These are phyloP conservation scores for Penicillium herquei DNA, from an alignment of 495 filamentous ascomycete genomes.

Conservation along the genomic window DNA sequence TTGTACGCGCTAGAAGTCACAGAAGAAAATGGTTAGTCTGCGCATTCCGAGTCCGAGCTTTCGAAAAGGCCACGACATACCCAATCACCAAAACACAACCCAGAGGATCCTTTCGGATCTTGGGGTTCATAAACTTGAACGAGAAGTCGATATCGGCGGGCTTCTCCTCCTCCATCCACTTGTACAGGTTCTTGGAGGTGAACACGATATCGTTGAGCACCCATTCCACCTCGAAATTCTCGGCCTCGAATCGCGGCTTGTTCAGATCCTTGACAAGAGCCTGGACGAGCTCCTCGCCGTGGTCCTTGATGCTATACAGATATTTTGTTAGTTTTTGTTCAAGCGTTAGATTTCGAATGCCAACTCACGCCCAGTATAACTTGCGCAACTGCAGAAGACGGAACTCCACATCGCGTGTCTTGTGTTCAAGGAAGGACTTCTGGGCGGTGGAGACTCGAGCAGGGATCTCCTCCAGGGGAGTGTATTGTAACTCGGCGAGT, in stretches of 20 bases:
- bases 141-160: slow-evolving; percentile 65
- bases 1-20: slow-evolving; percentile 67
- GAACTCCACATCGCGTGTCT: slow-evolving; percentile 78
- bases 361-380: slow-evolving; percentile 81
- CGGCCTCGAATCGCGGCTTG: slow-evolving; percentile 68
- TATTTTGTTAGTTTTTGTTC: slow-evolving; percentile 3
- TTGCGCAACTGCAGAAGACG: slow-evolving; percentile 81
- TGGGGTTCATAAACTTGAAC: slow-evolving; percentile 66
- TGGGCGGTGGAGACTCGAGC: slow-evolving; percentile 54
- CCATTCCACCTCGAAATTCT: slow-evolving; percentile 70
- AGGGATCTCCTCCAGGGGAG: slow-evolving; percentile 65
- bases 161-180: slow-evolving; percentile 80
- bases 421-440: slow-evolving; percentile 69
- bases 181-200: slow-evolving; percentile 68
- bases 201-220: slow-evolving; percentile 76
- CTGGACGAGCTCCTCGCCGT: slow-evolving; percentile 62
- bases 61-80: slow-evolving; percentile 32
- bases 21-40: slow-evolving; percentile 11
- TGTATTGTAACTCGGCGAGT: slow-evolving; percentile 61
- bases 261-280: slow-evolving; percentile 72
- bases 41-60: not conserved
- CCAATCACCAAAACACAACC: slow-evolving; percentile 85
- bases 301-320: slow-evolving; percentile 63
- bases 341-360: not conserved
- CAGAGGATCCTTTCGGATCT: slow-evolving; percentile 84